Conservation (phyloP, 2,329 filamentous ascomycete species). For the Aureobasidium sp. region DNA sequence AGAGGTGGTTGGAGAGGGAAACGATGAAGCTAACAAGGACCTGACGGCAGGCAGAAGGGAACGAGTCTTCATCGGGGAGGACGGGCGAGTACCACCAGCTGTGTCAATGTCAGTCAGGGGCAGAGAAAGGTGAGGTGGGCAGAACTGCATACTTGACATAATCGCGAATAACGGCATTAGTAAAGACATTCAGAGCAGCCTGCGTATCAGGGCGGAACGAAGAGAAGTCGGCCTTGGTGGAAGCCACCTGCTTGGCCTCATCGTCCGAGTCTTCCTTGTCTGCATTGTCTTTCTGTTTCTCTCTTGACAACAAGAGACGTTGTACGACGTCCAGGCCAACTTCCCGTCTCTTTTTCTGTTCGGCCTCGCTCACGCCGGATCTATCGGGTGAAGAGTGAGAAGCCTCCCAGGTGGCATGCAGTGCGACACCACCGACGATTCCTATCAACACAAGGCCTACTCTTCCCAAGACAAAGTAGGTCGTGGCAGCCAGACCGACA, state of each 20-base stretch:
- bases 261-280: slow-evolving; percentile 25
- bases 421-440: slow-evolving; percentile 65
- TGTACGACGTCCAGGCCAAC: slow-evolving; percentile 47
- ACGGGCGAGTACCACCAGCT: slow-evolving; percentile 68
- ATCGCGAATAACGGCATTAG: slow-evolving; percentile 77
- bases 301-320: slow-evolving; percentile 47
- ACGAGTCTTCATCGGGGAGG: slow-evolving; percentile 69
- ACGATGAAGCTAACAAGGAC: slow-evolving; percentile 72
- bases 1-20: slow-evolving; percentile 73
- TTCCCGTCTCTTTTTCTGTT: slow-evolving; percentile 38
- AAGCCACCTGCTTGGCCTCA: slow-evolving; percentile 29
- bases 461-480: slow-evolving; percentile 75
- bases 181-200: slow-evolving; percentile 64
- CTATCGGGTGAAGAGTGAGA: slow-evolving; percentile 33
- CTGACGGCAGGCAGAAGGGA: slow-evolving; percentile 69
- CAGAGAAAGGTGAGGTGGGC: slow-evolving; percentile 1
- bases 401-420: slow-evolving; percentile 76
- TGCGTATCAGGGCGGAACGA: slow-evolving; percentile 78
- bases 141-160: slow-evolving; percentile 65
- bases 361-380: slow-evolving; percentile 22
- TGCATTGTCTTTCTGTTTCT: slow-evolving; percentile 15
- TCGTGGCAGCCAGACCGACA: slow-evolving; percentile 61
- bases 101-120: slow-evolving; percentile 23
- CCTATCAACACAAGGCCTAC: slow-evolving; percentile 81
- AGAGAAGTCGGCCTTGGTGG: slow-evolving; percentile 55